phyloP scores from a whole-genome alignment of 2,329 filamentous ascomycete species.

The Diaporthe sp. region DNA sequence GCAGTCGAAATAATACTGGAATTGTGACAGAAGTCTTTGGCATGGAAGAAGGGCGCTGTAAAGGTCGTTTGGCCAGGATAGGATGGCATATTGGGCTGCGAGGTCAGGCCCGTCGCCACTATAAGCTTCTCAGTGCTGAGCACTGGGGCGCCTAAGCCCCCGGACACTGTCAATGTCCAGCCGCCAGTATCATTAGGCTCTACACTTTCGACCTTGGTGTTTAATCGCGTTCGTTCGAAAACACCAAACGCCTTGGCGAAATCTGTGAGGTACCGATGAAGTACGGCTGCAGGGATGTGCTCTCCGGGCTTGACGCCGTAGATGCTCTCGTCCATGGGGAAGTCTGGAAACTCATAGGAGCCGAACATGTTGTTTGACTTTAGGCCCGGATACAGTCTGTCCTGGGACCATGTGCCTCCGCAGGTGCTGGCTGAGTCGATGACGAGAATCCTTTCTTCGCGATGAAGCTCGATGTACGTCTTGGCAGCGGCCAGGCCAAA shows the following conservation, averaged over 20 bases:
- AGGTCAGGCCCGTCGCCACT: not conserved
- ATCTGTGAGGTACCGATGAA: slow-evolving; percentile 58
- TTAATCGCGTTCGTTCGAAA: not conserved
- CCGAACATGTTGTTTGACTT: slow-evolving; percentile 80
- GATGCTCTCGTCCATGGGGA: slow-evolving; percentile 70
- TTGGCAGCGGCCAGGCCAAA: slow-evolving; percentile 5
- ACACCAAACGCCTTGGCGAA: slow-evolving; percentile 57
- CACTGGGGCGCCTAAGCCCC: not conserved
- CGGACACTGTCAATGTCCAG: not conserved
- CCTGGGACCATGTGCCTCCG: slow-evolving; percentile 64
- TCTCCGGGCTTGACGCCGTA: slow-evolving; percentile 58
- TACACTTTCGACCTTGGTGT: not conserved
- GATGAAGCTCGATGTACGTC: not conserved
- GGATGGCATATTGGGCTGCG: not conserved
- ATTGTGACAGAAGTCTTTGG: not conserved
- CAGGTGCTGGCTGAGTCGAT: not conserved
- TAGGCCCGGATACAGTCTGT: slow-evolving; percentile 75
- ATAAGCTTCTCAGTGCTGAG: not conserved
- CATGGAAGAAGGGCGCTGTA: not conserved
- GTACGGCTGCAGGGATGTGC: slow-evolving; percentile 58
- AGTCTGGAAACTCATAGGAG: slow-evolving; percentile 79
- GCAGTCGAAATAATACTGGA: not conserved
- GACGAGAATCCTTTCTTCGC: not conserved
- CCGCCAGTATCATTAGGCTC: not conserved
- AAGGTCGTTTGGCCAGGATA: not conserved